These are phyloP conservation scores for Phlebopus sp. DNA, from an alignment of 1,284 basidiomycete species.

Conservation along the genomic window DNA sequence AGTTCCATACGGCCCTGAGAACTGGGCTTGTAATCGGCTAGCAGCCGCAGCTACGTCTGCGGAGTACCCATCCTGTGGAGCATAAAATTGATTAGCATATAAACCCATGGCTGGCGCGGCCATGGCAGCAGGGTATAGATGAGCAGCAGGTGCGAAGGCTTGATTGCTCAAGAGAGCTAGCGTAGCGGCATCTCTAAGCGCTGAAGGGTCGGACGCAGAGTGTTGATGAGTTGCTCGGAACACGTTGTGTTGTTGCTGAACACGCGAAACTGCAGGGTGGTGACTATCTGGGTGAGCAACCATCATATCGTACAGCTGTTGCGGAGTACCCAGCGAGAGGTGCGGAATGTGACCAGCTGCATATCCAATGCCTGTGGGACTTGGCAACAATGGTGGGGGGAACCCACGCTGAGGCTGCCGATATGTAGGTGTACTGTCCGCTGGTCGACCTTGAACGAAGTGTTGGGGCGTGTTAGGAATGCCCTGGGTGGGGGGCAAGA, in stretches of 20 bases:
- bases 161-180: slow-evolving; percentile 58
- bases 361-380: slow-evolving; percentile 54
- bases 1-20: slow-evolving; percentile 55
- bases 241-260: slow-evolving; percentile 70
- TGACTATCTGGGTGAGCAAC: slow-evolving; percentile 56
- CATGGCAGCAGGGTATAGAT: slow-evolving; percentile 50
- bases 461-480: slow-evolving; percentile 37
- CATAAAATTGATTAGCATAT: slow-evolving; percentile 69
- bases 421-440: slow-evolving; percentile 46
- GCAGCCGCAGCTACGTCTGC: slow-evolving; percentile 59
- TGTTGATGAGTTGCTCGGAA: slow-evolving; percentile 74
- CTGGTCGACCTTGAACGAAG: slow-evolving; percentile 50
- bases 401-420: slow-evolving; percentile 58
- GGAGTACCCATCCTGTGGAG: slow-evolving; percentile 55
- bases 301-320: slow-evolving; percentile 79
- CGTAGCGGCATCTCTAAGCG: slow-evolving; percentile 63
- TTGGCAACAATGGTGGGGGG: slow-evolving; percentile 55
- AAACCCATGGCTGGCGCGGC: slow-evolving; percentile 50
- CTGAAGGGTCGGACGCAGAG: slow-evolving; percentile 74
- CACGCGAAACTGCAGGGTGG: slow-evolving; percentile 64
- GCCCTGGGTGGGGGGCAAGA: slow-evolving; percentile 36
- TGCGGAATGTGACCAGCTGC: slow-evolving; percentile 53
- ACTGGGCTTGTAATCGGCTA: slow-evolving; percentile 54
- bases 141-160: slow-evolving; percentile 46
- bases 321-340: slow-evolving; percentile 64